A percentile compares a stretch with the other conserved stretches of the same genome.
These are phyloP conservation scores for sweet orange (Citrus sinensis) DNA, from an alignment of 345 rosid genomes.

Conservation along the genomic window DVS_A1.0 CM039165.1:21670501-21671000, in stretches of 20 bases:
- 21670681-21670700: too few species aligned
- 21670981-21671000: rapidly evolving
- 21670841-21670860: too few species aligned
- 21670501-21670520: conserved; percentile 64
- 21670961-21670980: too few species aligned
- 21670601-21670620: neutral
- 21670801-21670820: neutral
- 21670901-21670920: too few species aligned
- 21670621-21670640: neutral
- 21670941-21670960: too few species aligned
- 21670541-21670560: conserved; percentile 65
- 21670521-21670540: conserved; percentile 53
- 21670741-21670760: neutral
- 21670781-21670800: neutral
- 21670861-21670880: rapidly evolving
- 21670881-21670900: too few species aligned
- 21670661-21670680: too few species aligned
- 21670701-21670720: too few species aligned
- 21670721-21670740: neutral
- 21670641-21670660: neutral
- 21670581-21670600: neutral
- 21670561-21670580: conserved; percentile 53
- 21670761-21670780: neutral
- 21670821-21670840: neutral
- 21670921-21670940: too few species aligned